Evolutionary conservation across 1,139 yeast genomes (phyloP), one percentile per base, ranked within the genome.

Genomic region (Blastobotrys buckinghamii): DNA sequence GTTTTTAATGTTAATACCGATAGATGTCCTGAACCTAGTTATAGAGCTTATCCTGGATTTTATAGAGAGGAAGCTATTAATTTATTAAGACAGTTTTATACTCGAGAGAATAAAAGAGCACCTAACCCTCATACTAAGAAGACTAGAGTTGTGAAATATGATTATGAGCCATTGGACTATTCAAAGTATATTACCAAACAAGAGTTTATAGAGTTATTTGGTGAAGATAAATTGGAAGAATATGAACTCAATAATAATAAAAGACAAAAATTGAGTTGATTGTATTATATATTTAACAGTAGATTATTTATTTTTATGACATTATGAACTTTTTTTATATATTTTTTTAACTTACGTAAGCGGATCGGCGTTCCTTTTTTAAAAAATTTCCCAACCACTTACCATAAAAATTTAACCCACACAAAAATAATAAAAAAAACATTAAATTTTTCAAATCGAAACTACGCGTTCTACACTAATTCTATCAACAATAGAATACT

Each of bases 51-150:
- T 48, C 96, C 97, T 0, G 97, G 97, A 0, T 71, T 92, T 7
- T 71, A 81, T 58, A 69, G 95, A 47, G 80, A 80, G 45, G 97
- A 90, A 58, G 96, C 96, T 0, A 81, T 92, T 10, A 78, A 86
- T 66, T 66, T 92, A 43, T 69, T 92, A 35, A 72, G 98, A 49
- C 77, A 80, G 60, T 92, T 92, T 66, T 92, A 92, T 64, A 77
- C 88, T 7, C 82, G 80, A 62, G 95, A 89, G 62, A 92, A 92
- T 65, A 82, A 77, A 39, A 76, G 81, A 45, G 96, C 97, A 0
- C 98, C 98, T 0, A 74, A 68, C 22, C 94, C 95, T 1, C 79
- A 85, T 58, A 70, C 77, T 26, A 89, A 89, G 64, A 83, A 84
- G 66, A 81, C 83, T 52, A 75, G 95, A 50, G 79, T 75, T n/a